Evolutionary conservation across 2,329 filamentous ascomycete species (phyloP).

Genomic region (Fusarium napiforme): DNA sequence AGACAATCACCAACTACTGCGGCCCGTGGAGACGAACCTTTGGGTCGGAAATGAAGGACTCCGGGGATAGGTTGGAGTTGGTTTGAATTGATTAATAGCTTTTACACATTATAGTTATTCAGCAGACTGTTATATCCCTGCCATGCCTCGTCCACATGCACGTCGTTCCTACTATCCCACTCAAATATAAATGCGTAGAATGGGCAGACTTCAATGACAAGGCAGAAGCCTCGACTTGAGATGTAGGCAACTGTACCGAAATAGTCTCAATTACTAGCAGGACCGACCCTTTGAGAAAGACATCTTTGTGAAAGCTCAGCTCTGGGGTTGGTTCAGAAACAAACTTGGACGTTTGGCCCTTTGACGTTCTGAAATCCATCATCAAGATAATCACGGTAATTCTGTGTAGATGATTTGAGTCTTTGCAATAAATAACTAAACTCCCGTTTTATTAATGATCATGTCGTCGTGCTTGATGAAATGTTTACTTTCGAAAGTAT

Average conservation of each 20-base stretch:
- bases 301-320: too few species aligned
- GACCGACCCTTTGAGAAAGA: background rate
- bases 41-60: conserved; percentile 33
- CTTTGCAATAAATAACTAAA: too few species aligned
- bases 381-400: too few species aligned
- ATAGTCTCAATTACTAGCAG: background rate
- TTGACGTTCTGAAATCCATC: too few species aligned
- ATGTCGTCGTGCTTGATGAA: too few species aligned
- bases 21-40: conserved; percentile 61
- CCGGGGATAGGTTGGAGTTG: background rate
- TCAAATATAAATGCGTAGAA: rapidly evolving
- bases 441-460: too few species aligned
- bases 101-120: background rate
- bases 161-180: background rate
- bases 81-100: background rate
- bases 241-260: background rate
- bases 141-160: background rate
- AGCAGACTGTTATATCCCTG: background rate
- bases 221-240: background rate
- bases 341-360: too few species aligned
- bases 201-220: background rate
- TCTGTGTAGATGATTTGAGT: too few species aligned
- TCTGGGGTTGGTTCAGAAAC: too few species aligned
- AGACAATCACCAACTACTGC: conserved; percentile 75
- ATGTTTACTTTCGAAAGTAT: too few species aligned